Percentiles rank a stretch among this genome's conserved stretches.
Evolutionary conservation across 768 basidiomycete genomes (phyloP).

Genomic region (Hysterangium stoloniferum): DNA sequence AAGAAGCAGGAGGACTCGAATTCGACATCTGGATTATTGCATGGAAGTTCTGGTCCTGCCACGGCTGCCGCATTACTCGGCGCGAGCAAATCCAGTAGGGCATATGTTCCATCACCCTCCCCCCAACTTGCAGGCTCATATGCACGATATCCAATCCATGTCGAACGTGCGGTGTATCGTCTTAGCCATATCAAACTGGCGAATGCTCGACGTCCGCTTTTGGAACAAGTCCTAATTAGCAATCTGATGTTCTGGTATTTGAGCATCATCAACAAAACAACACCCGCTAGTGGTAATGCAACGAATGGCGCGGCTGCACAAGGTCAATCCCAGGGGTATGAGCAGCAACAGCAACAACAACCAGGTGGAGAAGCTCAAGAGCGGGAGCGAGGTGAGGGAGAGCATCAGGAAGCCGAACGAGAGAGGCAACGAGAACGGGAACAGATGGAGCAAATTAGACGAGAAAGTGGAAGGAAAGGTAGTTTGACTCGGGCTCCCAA

Average conservation of each 20-base stretch:
- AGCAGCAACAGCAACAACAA: conserved; percentile 27
- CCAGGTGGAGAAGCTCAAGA: conserved; percentile 33
- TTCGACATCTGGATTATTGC: conserved; percentile 26
- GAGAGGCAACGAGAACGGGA: conserved; percentile 15
- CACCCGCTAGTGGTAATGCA: conserved; percentile 22
- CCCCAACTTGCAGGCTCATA: conserved; percentile 39
- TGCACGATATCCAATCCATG: conserved; percentile 94
- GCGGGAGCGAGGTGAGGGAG: conserved; percentile 26
- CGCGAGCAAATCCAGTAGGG: conserved; percentile 72
- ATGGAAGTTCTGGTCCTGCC: conserved; percentile 61
- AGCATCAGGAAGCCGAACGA: conserved; percentile 19
- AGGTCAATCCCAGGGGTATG: conserved; percentile 11
- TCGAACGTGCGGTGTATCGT: conserved; percentile 95
- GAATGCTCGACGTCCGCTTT: conserved; percentile 91
- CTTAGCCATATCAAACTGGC: conserved; percentile 98
- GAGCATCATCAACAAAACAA: conserved; percentile 90
- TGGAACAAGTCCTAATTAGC: conserved; percentile 92
- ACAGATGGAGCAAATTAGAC: conserved; percentile 39
- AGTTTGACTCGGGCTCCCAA: conserved; percentile 62
- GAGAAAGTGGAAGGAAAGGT: conserved; percentile 33
- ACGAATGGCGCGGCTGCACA: conserved; percentile 11
- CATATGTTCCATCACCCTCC: conserved; percentile 51
- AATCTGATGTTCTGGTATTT: conserved; percentile 99
- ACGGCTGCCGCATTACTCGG: conserved; percentile 83
- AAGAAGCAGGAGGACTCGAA: conserved; percentile 78